Base-by-base conservation (phyloP, 805 yeast genomes). In the Metschnikowia corniflorae region DNA sequence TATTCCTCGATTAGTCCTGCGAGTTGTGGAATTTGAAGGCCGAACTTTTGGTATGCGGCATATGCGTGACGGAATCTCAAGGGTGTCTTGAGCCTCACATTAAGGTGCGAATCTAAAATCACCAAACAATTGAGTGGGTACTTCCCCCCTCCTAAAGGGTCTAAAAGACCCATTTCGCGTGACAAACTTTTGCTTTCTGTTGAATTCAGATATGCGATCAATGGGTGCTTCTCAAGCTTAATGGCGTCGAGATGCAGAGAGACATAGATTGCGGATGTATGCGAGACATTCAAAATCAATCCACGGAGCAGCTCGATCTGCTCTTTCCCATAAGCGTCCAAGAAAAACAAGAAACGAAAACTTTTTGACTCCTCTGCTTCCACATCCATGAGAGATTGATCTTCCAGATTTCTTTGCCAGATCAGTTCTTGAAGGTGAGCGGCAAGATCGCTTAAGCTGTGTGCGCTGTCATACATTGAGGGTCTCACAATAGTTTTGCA, bases 61-160 rank as follows among this genome's bases (percentile, higher is more conserved):
- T 33, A 37, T 19, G 39, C 42, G 10, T 25, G 24, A 25, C 43
- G 41, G 17, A 55, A 21, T 24, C 50, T 40, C 5, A 56, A 31
- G 12, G 60, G 57, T 3, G 52, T 22, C 38, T 43, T 40, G 29
- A 47, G 40, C 22, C 54, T 29, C 2, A 55, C 45, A 10, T 23
- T 18, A 27, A 33, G 22, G n/a, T 35, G 19, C 3, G 29, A 16
- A 29, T 55, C 60, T 13, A 51, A 35, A 3, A 60, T 48, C 10
- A 55, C 31, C 33, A 63, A 41, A 36, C 51, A 52, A 35, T 63
- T 59, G 15, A 61, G 45, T 1, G 70, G 68, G 31, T 62, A 63
- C 6, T 38, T 12, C 2, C 68, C 70, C 6, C 70, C 68, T 3
- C 70, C 68, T 19, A 61, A 33, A 5, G 70, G 70, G 31, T 63